Conservation (phyloP, 2,329 filamentous ascomycete species). For the Colletotrichum sp. region DNA sequence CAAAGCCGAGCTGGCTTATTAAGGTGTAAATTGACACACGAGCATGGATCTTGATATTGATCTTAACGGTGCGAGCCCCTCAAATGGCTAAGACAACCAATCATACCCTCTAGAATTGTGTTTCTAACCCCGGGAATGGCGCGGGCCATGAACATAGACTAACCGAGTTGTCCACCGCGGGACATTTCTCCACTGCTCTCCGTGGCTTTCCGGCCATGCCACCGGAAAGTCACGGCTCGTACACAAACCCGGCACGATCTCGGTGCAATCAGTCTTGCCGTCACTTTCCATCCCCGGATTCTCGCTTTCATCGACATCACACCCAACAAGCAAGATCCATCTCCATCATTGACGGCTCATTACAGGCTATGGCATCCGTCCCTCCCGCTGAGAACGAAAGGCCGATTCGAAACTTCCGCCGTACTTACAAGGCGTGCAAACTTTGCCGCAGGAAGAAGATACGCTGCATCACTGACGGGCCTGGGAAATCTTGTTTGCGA, state of each 20-base stretch:
- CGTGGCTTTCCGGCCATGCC: background rate
- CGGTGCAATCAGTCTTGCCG: background rate
- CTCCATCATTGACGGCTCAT: background rate
- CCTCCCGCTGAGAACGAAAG: background rate
- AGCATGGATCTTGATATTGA: background rate
- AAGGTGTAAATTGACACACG: background rate
- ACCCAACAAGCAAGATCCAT: background rate
- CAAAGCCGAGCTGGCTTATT: background rate
- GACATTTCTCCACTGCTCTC: background rate
- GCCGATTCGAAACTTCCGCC: background rate
- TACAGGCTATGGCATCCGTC: background rate
- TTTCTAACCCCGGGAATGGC: background rate
- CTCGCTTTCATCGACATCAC: background rate
- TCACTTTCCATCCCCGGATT: background rate
- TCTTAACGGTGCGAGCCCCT: too few species aligned
- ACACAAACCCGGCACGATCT: background rate
- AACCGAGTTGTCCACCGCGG: too few species aligned
- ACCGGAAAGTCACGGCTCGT: background rate
- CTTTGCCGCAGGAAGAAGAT: background rate
- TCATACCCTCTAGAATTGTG: too few species aligned
- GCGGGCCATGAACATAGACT: background rate
- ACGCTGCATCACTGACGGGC: background rate
- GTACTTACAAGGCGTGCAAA: background rate
- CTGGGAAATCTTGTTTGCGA: background rate
- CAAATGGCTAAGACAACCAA: background rate